These are phyloP conservation scores for Selaginella moellendorffii DNA, from an alignment of 75 land plant species.

Conservation along the genomic window DNA sequence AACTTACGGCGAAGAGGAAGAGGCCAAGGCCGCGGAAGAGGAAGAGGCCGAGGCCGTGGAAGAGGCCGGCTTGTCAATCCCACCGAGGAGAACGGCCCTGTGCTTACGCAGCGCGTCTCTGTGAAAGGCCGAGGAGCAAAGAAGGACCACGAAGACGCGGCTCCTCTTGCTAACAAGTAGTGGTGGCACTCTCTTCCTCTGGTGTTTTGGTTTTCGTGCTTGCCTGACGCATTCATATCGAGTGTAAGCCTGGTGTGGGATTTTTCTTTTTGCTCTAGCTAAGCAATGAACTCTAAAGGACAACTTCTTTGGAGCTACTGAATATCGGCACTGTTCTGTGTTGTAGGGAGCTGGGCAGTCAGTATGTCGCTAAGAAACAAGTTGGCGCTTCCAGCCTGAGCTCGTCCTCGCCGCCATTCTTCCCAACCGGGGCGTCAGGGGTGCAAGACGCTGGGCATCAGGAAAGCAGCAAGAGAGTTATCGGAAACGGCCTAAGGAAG, in stretches of 20 bases:
- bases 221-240: background rate
- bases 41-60: conserved; percentile 23
- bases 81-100: background rate
- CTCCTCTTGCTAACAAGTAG: background rate
- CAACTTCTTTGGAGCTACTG: no score
- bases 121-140: background rate
- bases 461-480: no score
- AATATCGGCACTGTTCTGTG: no score
- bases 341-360: background rate
- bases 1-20: conserved; percentile 10
- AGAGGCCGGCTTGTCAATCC: conserved; percentile 10
- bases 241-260: no score
- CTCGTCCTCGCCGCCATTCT: background rate
- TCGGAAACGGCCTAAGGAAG: no score
- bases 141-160: background rate
- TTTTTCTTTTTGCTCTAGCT: no score
- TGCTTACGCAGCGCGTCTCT: background rate
- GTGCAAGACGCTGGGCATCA: no score
- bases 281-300: no score
- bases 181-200: background rate
- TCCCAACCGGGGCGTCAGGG: background rate
- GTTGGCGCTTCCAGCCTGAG: background rate
- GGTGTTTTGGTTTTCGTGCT: background rate
- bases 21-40: conserved; percentile 7
- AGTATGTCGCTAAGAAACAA: background rate